These are phyloP conservation scores for Francoa sonchifolia DNA, from an alignment of 441 rosid species.

Conservation along the genomic window DNA sequence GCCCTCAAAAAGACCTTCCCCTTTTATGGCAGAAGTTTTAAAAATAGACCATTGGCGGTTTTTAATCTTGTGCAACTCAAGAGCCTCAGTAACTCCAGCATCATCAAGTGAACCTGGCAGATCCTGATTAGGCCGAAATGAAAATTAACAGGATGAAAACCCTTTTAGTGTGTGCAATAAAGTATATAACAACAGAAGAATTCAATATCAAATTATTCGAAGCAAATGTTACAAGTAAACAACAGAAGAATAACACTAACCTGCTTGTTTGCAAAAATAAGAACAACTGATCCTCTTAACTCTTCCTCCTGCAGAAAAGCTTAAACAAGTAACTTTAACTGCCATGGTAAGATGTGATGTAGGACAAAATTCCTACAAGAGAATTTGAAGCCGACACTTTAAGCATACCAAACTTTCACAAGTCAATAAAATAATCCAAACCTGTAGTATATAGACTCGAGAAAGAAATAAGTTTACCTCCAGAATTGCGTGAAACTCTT, in stretches of 20 bases:
- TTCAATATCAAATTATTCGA: not conserved
- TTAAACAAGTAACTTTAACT: not conserved
- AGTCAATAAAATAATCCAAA: not conserved
- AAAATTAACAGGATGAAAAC: too few species aligned
- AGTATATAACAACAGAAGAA: not conserved
- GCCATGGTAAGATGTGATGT: not conserved
- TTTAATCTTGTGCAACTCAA: slow-evolving; percentile 66
- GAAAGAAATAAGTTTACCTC: slow-evolving; percentile 37
- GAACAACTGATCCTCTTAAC: slow-evolving; percentile 63
- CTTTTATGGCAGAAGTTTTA: slow-evolving; percentile 59
- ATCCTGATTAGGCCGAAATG: slow-evolving; percentile 32
- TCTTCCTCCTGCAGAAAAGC: slow-evolving; percentile 59
- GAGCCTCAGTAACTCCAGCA: slow-evolving; percentile 71
- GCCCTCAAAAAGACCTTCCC: slow-evolving; percentile 69
- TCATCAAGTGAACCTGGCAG: slow-evolving; percentile 91
- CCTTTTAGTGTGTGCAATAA: not conserved
- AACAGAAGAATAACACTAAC: slow-evolving; percentile 18
- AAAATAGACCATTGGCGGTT: slow-evolving; percentile 61
- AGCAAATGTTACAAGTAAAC: not conserved
- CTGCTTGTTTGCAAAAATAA: slow-evolving; percentile 88
- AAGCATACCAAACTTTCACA: too few species aligned
- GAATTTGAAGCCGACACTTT: too few species aligned
- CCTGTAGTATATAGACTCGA: not conserved
- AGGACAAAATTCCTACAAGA: too few species aligned
- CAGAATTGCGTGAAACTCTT: slow-evolving; percentile 85